A percentile compares a stretch with the other conserved stretches of the same genome.
These are phyloP conservation scores for Penicillium sp. DNA, from an alignment of 2,329 filamentous ascomycete genomes.

Conservation along the genomic window DNA sequence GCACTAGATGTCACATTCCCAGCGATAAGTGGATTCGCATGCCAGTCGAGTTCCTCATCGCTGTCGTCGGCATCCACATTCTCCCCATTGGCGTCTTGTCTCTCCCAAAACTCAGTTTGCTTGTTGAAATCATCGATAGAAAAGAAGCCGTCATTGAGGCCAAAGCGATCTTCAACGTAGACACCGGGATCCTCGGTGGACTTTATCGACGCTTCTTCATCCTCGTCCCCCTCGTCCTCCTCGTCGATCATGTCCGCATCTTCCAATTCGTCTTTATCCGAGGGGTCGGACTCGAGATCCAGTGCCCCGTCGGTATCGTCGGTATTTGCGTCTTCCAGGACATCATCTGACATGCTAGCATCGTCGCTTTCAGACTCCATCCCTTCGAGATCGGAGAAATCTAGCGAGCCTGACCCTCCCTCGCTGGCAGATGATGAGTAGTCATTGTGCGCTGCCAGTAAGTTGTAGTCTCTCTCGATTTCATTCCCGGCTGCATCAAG, in stretches of 20 bases:
- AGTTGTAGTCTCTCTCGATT: constrained; percentile 50
- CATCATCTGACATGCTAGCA: constrained; percentile 14
- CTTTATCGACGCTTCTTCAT: constrained; percentile 22
- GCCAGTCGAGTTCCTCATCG: constrained; percentile 91
- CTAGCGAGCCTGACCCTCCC: constrained; percentile 4
- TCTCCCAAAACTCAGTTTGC: constrained; percentile 84
- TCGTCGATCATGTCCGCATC: constrained; percentile 8
- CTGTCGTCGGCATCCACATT: constrained; percentile 71
- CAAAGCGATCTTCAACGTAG: constrained; percentile 72
- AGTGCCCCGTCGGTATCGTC: constrained; percentile 15
- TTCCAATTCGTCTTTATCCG: constrained; percentile 8
- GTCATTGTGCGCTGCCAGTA: constrained; percentile 28
- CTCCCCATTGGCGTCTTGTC: constrained; percentile 76
- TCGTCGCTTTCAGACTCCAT: constrained; percentile 18
- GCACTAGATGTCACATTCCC: constrained; percentile 12
- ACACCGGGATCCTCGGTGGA: constrained; percentile 48
- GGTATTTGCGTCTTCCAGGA: constrained; percentile 9
- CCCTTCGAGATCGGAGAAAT: constrained; percentile 14
- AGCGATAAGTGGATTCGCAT: constrained; percentile 68
- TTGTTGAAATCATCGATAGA: constrained; percentile 97
- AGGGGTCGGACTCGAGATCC: constrained; percentile 1
- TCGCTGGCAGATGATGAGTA: constrained; percentile 8
- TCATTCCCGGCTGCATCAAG: constrained; percentile 64
- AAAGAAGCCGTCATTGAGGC: constrained; percentile 96
- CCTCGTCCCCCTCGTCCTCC: constrained; percentile 8